Conservation (phyloP, 2,329 filamentous ascomycete species). For the Tetracladium maxilliforme region DNA sequence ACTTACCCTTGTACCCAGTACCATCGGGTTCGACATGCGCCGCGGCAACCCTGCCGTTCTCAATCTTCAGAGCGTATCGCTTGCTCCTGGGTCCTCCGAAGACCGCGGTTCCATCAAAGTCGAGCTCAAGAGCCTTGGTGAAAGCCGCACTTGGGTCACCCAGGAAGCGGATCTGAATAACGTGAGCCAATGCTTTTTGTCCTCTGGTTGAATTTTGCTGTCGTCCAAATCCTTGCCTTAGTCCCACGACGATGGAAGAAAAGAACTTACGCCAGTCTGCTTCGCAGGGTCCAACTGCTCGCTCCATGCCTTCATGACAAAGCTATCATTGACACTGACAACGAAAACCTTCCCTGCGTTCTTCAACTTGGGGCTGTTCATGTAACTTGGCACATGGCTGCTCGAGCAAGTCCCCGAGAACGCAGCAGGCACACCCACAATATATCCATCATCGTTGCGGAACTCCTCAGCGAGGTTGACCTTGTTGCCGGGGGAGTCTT, state of each 20-base stretch:
- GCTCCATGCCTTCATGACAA: conserved; percentile 89
- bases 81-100: conserved; percentile 77
- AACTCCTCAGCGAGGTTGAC: conserved; percentile 75
- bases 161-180: conserved; percentile 68
- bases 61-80: conserved; percentile 71
- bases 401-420: conserved; percentile 57
- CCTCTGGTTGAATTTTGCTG: not conserved
- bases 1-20: conserved; percentile 60
- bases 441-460: conserved; percentile 54
- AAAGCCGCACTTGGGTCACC: conserved; percentile 69
- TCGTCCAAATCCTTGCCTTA: not conserved
- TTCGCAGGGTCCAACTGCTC: conserved; percentile 61
- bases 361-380: conserved; percentile 65
- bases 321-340: conserved; percentile 84
- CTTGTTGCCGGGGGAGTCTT: conserved; percentile 83
- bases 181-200: conserved; percentile 1
- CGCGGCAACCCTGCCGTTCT: conserved; percentile 73
- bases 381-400: conserved; percentile 73
- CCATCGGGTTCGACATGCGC: conserved; percentile 79
- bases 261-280: conserved; percentile 55
- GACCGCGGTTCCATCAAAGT: conserved; percentile 64
- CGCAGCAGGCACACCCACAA: conserved; percentile 74
- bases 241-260: not conserved
- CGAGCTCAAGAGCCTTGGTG: conserved; percentile 69
- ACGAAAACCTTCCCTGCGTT: conserved; percentile 77